Evolutionary conservation across 371 early-diverging fungal species (phyloP), one percentile per base, ranked within the genome.

Genomic region (Synchytrium microbalum): DNA sequence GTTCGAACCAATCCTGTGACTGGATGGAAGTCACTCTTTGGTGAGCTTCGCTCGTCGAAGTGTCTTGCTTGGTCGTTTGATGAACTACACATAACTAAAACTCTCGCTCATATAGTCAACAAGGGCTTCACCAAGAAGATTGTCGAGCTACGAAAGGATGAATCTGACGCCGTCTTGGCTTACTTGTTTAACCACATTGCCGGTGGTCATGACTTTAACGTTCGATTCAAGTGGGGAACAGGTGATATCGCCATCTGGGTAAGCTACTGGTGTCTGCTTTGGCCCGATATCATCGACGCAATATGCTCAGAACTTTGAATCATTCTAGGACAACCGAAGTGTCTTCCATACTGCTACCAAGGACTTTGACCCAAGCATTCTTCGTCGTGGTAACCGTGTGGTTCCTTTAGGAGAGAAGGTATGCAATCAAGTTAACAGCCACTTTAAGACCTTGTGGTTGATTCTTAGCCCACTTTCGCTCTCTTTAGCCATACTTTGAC

Each of bases 1-100:
- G 62, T 87, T 53, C 81, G 88, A 59, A 85, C 86, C 16, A 84
- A 87, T 67, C 88, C 88, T 32, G 82, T 87, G 52, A 86, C 88
- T 5, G 83, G 84, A 32, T 84, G 84, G 84, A 86, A 85, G 66
- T 61, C 82, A n/a, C 67, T 87, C 52, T 87, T 3, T 55, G 54
- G 27, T 59, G 63, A 24, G 26, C 66, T 10, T 2, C 38, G 8
- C 63, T 62, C 13, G 64, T 65, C 55, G 62, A 61, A 51, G 61
- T 25, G 2, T 16, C 29, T 23, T 3, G 10, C 3, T 64, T 60
- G 61, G 62, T 27, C 8, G 56, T 58, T 16, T 61, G 29, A 23
- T 52, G 57, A 58, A 64, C 68, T 30, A 59, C 54, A 5, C 64
- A 60, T 65, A 58, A 58, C 13, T 14, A 1, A 60, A n/a, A n/a